phyloP scores from a whole-genome alignment of 2,329 filamentous ascomycete species.

The Aspergillus glaucus region DNA sequence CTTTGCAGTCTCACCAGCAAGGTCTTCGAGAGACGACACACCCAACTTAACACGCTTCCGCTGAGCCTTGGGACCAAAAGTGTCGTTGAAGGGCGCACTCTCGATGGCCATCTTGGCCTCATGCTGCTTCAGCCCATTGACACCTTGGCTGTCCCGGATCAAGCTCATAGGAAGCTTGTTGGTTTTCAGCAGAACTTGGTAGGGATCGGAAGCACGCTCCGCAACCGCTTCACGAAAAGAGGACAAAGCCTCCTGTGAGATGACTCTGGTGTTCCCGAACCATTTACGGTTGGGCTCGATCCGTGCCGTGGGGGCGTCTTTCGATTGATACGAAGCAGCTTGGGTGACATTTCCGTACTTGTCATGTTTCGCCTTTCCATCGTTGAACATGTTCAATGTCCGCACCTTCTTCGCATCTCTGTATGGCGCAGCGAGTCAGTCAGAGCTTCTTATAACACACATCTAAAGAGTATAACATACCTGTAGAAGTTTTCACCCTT shows the following conservation, averaged over 20 bases:
- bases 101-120: slow-evolving; percentile 91
- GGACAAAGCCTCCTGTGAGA: slow-evolving; percentile 79
- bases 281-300: slow-evolving; percentile 96
- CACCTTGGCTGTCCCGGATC: slow-evolving; percentile 70
- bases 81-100: slow-evolving; percentile 75
- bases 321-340: slow-evolving; percentile 75
- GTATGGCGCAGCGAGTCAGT: slow-evolving; percentile 6
- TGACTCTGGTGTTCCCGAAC: slow-evolving; percentile 91
- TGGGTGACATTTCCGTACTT: slow-evolving; percentile 76
- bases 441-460: neutral
- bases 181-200: slow-evolving; percentile 88
- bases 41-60: slow-evolving; percentile 86
- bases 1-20: slow-evolving; percentile 72
- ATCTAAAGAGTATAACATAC: slow-evolving; percentile 37
- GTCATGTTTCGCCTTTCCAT: slow-evolving; percentile 76
- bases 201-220: slow-evolving; percentile 83
- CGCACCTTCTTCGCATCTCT: slow-evolving; percentile 79
- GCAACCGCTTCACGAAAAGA: slow-evolving; percentile 89
- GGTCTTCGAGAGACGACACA: slow-evolving; percentile 72
- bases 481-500: slow-evolving; percentile 99
- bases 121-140: slow-evolving; percentile 85
- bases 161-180: slow-evolving; percentile 97
- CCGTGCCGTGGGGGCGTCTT: slow-evolving; percentile 72
- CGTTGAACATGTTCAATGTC: slow-evolving; percentile 82
- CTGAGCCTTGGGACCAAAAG: slow-evolving; percentile 90